Percentiles rank a stretch among this genome's conserved stretches.
Evolutionary conservation across 2,329 filamentous ascomycete species (phyloP).

Genomic region (Aureobasidium sp.): DNA sequence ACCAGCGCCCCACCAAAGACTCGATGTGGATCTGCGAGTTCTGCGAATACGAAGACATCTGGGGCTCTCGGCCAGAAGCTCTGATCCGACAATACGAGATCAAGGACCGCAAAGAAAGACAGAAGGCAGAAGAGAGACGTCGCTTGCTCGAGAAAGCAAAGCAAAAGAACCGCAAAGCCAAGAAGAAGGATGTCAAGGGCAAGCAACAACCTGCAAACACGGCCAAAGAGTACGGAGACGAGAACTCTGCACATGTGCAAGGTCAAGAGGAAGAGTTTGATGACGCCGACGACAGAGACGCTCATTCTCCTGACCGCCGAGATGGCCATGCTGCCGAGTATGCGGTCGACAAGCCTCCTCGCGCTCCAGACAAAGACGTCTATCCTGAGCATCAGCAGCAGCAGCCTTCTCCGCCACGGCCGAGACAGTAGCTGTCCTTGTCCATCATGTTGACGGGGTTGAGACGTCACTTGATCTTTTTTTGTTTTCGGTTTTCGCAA

Average conservation of each 20-base stretch:
- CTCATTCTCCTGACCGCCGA: constrained; percentile 4
- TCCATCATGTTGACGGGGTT: background rate
- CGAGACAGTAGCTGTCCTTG: background rate
- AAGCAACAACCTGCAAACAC: constrained; percentile 6
- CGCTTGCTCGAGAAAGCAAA: constrained; percentile 86
- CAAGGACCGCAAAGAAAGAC: constrained; percentile 79
- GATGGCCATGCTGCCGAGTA: background rate
- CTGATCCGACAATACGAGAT: constrained; percentile 89
- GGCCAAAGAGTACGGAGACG: constrained; percentile 14
- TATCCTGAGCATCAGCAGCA: background rate
- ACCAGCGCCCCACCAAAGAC: constrained; percentile 61
- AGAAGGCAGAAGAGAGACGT: constrained; percentile 77
- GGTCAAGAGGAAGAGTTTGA: constrained; percentile 18
- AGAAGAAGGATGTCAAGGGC: constrained; percentile 48
- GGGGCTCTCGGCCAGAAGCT: constrained; percentile 75
- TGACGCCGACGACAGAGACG: constrained; percentile 19
- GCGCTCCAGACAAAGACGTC: constrained; percentile 7
- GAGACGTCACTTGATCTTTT: constrained; percentile 10
- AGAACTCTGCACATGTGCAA: constrained; percentile 7
- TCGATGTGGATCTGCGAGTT: constrained; percentile 96
- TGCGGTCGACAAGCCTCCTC: background rate
- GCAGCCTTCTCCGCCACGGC: background rate
- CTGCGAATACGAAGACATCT: constrained; percentile 95
- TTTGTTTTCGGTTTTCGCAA: background rate
- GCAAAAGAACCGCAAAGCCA: constrained; percentile 83